Conservation (phyloP, 805 yeast genomes). For the Brettanomyces custersianus region DNA sequence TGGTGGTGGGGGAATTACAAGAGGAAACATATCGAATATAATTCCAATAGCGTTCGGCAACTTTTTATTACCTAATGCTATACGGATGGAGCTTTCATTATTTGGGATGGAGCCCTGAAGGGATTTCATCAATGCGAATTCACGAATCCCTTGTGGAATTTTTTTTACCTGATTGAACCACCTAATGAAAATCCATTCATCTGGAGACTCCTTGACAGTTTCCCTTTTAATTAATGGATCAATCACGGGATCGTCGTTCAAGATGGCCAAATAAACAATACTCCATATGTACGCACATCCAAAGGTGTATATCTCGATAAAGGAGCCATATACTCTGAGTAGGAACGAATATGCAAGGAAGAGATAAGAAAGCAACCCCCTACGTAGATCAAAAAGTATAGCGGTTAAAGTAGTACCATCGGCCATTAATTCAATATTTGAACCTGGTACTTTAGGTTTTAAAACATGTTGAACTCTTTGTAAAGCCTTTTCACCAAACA, state of each 20-base stretch:
- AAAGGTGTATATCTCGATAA: conserved; percentile 1
- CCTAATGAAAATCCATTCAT: too few species aligned
- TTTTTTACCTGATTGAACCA: not conserved
- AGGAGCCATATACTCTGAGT: not conserved
- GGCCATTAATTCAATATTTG: conserved; percentile 10
- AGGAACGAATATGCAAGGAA: conserved; percentile 6
- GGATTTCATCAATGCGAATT: conserved; percentile 11
- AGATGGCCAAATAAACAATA: conserved; percentile 4
- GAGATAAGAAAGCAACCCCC: conserved; percentile 9
- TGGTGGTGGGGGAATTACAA: conserved; percentile 30
- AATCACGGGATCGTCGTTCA: not conserved
- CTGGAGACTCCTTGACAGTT: too few species aligned
- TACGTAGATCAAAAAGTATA: conserved; percentile 9
- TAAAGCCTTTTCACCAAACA: conserved; percentile 13
- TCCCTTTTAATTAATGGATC: not conserved
- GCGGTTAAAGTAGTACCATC: conserved; percentile 8
- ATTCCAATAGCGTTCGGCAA: conserved; percentile 26
- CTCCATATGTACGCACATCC: conserved; percentile 12
- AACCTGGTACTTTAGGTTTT: conserved; percentile 12
- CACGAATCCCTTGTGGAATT: conserved; percentile 12
- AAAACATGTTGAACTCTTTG: conserved; percentile 1
- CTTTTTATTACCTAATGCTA: conserved; percentile 9
- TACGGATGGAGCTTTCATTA: conserved; percentile 7
- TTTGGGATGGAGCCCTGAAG: conserved; percentile 17
- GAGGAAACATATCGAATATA: conserved; percentile 23